Evolutionary conservation across 2,329 filamentous ascomycete species (phyloP), one percentile per base, ranked within the genome.

Genomic region (Diaporthe sp.): DNA sequence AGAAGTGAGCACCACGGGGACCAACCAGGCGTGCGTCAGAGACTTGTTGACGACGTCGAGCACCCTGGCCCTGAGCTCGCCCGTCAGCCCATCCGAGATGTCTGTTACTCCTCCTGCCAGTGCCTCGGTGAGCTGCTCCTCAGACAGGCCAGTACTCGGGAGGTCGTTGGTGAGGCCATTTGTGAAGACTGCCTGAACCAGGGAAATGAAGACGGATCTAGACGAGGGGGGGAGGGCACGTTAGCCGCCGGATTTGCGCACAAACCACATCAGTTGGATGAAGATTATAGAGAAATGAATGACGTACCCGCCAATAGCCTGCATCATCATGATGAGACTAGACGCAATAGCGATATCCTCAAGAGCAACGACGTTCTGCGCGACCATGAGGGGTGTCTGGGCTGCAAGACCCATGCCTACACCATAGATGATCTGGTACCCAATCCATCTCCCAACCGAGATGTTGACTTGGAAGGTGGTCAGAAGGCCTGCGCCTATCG

Each of bases 351-450:
- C 15, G 3, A 64, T 33, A 10, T 72, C 69, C 25, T 30, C 30
- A 2, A 33, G 22, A n/a, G 38, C 9, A 9, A 72, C 9, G 8
- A 64, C 40, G 3, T 45, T 66, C 33, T 72, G 71, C n/a, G 30
- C 45, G 15, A 50, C 42, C 40, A 72, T 15, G 6, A 50, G 17
- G 4, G 58, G 42, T 33, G 30, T 30, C 22, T 72, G 71, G 17
- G 28, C 17, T 15, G 10, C 33, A 19, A 61, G 28, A 5, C 61
- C 72, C 15, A 69, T 40, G 17, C 64, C 64, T 8, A 66, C 13
- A 6, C 72, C 72, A 19, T 40, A 52, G 10, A 73, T 40, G 13
- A 71, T 30, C 25, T 73, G 74, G 52, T 75, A 73, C 30, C 74
- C 74, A 13, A 73, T 69, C 74, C 74, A 75, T 30, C 68, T 7